phyloP scores from a whole-genome alignment of 176 grass and related monocot genomes.

The Oryza brachyantha region DNA sequence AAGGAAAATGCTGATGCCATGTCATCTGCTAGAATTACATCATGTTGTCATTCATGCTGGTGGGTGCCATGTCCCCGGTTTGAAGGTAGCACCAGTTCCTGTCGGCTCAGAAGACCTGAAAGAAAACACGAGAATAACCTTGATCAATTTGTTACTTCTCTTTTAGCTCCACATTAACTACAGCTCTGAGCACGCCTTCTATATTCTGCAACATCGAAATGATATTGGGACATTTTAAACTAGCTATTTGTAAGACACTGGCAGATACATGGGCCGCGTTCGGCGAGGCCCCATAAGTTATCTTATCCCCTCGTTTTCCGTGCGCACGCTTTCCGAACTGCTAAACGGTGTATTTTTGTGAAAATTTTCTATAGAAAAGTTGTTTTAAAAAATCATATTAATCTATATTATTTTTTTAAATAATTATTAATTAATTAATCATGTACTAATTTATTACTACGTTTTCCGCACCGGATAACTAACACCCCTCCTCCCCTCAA shows the following conservation, averaged over 20 bases:
- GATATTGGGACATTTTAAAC: neutral
- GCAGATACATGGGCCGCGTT: too few species aligned
- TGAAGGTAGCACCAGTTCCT: conserved; percentile 46
- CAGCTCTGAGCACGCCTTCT: neutral
- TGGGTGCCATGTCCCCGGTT: conserved; percentile 75
- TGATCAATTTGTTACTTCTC: neutral
- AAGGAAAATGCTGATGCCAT: neutral
- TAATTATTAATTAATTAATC: too few species aligned
- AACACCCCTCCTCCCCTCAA: too few species aligned
- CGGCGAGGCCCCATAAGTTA: too few species aligned
- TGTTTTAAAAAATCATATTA: too few species aligned
- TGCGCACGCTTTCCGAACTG: too few species aligned
- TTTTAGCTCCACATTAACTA: neutral
- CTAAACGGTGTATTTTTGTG: too few species aligned
- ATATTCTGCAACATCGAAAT: neutral
- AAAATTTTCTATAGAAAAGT: too few species aligned
- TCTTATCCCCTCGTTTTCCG: too few species aligned
- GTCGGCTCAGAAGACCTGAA: conserved; percentile 59
- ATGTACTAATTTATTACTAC: too few species aligned
- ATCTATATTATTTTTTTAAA: too few species aligned
- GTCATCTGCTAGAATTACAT: neutral
- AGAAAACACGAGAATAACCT: neutral
- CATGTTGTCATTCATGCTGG: conserved; percentile 45
- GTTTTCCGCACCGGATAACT: too few species aligned
- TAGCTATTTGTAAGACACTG: neutral